These are phyloP conservation scores for Citrus sp. DNA, from an alignment of 345 rosid genomes.

Conservation along the genomic window DNA sequence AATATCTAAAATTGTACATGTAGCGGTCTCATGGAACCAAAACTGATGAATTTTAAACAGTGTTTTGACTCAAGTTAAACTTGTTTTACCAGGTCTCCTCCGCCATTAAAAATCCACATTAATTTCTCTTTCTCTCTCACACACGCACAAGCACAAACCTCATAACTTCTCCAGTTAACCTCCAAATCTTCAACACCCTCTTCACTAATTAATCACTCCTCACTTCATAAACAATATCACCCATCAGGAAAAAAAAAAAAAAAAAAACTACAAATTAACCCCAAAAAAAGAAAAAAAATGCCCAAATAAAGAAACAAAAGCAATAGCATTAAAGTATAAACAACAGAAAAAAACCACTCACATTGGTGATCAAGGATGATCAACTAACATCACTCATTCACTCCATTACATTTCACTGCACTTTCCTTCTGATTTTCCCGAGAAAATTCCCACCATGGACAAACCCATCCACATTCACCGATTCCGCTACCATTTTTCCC, in stretches of 20 bases:
- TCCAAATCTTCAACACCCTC: background rate
- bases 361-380: background rate
- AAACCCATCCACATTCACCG: constrained; percentile 23
- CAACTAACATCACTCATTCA: background rate
- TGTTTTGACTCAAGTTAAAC: background rate
- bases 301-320: background rate
- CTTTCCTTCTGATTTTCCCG: background rate
- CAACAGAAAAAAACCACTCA: background rate
- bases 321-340: too few species aligned
- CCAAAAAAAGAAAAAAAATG: background rate
- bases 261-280: too few species aligned
- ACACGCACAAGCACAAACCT: background rate
- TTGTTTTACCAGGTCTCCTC: background rate
- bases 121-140: background rate
- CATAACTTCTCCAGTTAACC: background rate
- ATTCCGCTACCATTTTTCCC: constrained; percentile 16
- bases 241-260: background rate
- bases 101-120: background rate
- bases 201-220: background rate
- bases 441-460: constrained; percentile 20
- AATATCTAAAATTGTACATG: too few species aligned
- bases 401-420: background rate
- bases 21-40: too few species aligned
- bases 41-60: background rate
- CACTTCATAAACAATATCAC: background rate